Evolutionary conservation across 257 asterid genomes (phyloP).

Genomic region (Nicotiana paniculata): DNA sequence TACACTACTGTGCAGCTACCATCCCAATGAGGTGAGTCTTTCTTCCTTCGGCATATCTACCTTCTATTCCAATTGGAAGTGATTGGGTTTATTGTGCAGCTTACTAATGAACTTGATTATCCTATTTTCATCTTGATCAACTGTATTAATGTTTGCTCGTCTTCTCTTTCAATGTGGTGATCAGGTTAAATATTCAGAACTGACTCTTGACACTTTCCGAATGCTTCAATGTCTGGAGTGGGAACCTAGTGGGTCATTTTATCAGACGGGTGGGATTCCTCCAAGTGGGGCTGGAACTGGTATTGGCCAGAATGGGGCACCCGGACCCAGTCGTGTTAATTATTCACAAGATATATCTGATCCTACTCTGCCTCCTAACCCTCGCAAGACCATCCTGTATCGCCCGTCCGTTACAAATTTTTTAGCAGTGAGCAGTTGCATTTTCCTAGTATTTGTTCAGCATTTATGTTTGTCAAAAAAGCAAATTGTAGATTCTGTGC

Average conservation of each 20-base stretch:
- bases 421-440: slow-evolving; percentile 67
- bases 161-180: slow-evolving; percentile 6
- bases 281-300: slow-evolving; percentile 51
- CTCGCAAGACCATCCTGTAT: slow-evolving; percentile 81
- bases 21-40: slow-evolving; percentile 72
- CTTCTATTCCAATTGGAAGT: neutral
- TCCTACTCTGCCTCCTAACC: slow-evolving; percentile 89
- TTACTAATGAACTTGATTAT: neutral
- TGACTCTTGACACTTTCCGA: slow-evolving; percentile 78
- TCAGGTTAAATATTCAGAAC: slow-evolving; percentile 93
- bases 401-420: slow-evolving; percentile 86
- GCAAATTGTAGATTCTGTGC: neutral
- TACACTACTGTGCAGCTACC: slow-evolving; percentile 89
- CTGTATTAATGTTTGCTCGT: neutral
- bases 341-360: slow-evolving; percentile 71
- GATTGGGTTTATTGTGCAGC: neutral
- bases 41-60: neutral
- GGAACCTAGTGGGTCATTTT: slow-evolving; percentile 98
- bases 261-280: slow-evolving; percentile 47
- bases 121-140: neutral
- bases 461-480: neutral
- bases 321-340: slow-evolving; percentile 64
- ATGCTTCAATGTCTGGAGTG: slow-evolving; percentile 93
- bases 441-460: neutral
- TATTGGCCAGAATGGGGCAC: slow-evolving; percentile 69